phyloP scores from a whole-genome alignment of 805 yeast genomes.

The Suhomyces kilbournensis region DNA sequence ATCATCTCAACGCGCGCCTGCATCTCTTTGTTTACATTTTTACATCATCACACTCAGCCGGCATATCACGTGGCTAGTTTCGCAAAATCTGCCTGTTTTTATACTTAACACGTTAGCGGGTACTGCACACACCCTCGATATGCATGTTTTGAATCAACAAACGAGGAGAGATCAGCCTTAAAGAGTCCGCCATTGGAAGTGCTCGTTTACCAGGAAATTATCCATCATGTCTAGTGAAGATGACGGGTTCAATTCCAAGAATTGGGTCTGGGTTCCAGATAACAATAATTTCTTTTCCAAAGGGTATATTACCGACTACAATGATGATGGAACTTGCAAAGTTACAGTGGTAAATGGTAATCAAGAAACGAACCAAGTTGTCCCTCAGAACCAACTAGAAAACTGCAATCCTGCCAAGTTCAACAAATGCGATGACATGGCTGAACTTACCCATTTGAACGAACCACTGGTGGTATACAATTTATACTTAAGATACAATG shows the following conservation, averaged over 20 bases:
- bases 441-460: slow-evolving; percentile 87
- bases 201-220: not conserved
- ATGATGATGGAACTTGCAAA: slow-evolving; percentile 32
- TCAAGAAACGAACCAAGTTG: slow-evolving; percentile 40
- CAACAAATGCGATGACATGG: slow-evolving; percentile 91
- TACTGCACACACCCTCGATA: not conserved
- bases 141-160: not conserved
- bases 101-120: not conserved
- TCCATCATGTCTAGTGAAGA: slow-evolving; percentile 18
- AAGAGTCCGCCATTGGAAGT: not conserved
- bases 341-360: slow-evolving; percentile 39
- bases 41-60: not conserved
- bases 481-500: slow-evolving; percentile 68
- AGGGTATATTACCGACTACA: slow-evolving; percentile 53
- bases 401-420: slow-evolving; percentile 86
- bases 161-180: not conserved
- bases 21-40: not conserved
- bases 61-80: not conserved
- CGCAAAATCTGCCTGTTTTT: not conserved
- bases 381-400: slow-evolving; percentile 45
- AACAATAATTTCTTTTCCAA: slow-evolving; percentile 50
- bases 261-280: slow-evolving; percentile 80
- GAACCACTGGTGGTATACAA: slow-evolving; percentile 95
- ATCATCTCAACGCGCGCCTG: not conserved
- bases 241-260: slow-evolving; percentile 41